Percentiles rank a stretch among this genome's conserved stretches.
Conservation (phyloP, 2,329 filamentous ascomycete species). For the Alternaria sp. region DNA sequence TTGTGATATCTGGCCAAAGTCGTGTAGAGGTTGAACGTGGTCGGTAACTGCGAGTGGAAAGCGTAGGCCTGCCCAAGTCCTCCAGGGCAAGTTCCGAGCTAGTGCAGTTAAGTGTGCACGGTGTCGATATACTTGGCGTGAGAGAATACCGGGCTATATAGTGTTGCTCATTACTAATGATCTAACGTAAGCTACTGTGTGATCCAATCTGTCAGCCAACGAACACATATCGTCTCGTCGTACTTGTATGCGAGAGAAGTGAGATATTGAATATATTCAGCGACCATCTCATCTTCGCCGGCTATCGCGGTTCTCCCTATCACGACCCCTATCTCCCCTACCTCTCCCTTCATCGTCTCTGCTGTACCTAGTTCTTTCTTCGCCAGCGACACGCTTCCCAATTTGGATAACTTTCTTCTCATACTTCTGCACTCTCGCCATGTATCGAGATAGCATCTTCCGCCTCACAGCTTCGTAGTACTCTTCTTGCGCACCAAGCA, state of each 20-base stretch:
- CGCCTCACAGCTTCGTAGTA: not conserved
- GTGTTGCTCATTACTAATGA: not conserved
- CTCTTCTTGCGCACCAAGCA: not conserved
- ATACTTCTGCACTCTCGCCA: not conserved
- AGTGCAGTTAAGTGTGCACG: not conserved
- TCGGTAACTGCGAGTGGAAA: not conserved
- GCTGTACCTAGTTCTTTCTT: not conserved
- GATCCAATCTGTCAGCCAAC: not conserved
- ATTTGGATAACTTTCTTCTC: not conserved
- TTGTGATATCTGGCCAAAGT: not conserved
- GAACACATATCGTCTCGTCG: fast-evolving
- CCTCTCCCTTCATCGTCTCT: not conserved
- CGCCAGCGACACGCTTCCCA: not conserved
- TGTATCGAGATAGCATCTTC: not conserved
- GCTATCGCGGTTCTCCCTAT: not conserved
- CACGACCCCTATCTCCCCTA: not conserved
- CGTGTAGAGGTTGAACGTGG: not conserved
- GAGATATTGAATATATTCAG: not conserved
- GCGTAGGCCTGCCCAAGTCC: not conserved
- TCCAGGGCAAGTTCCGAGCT: not conserved
- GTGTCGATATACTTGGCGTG: fast-evolving
- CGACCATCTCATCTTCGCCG: not conserved
- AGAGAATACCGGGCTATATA: no score
- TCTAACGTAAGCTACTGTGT: fast-evolving
- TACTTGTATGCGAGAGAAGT: not conserved